These are phyloP conservation scores for Vickermania ingenoplastis DNA, from an alignment of 208 protist genomes.

Conservation along the genomic window DNA sequence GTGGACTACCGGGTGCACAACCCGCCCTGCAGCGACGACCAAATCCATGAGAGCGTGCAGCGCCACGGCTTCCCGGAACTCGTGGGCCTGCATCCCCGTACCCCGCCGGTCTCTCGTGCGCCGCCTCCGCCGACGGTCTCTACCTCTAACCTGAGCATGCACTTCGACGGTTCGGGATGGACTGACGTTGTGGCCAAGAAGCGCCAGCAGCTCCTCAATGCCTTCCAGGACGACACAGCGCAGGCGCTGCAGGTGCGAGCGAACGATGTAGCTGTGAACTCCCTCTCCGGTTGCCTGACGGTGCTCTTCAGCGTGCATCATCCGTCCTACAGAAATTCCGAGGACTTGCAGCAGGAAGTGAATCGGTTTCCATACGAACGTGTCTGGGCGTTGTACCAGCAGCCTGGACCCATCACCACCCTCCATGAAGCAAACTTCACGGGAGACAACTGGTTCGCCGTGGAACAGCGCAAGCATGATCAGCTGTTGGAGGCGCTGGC, in stretches of 20 bases:
- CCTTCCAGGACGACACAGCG: slow-evolving; percentile 26
- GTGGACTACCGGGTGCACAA: slow-evolving; percentile 13
- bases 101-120: not conserved
- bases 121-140: not conserved
- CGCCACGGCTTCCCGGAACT: slow-evolving; percentile 17
- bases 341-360: not conserved
- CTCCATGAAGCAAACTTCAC: not conserved
- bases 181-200: slow-evolving; percentile 12
- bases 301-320: not conserved
- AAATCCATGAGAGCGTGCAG: slow-evolving; percentile 9
- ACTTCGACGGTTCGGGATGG: slow-evolving; percentile 22
- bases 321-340: not conserved
- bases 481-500: slow-evolving; percentile 7
- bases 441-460: not conserved
- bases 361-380: slow-evolving; percentile 3
- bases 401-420: not conserved
- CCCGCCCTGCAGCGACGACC: slow-evolving; percentile 5
- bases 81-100: slow-evolving; percentile 14
- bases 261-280: slow-evolving; percentile 26
- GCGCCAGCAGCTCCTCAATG: slow-evolving; percentile 15
- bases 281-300: slow-evolving; percentile 5
- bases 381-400: slow-evolving; percentile 15
- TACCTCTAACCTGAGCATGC: slow-evolving; percentile 3
- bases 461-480: not conserved
- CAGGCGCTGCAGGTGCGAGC: slow-evolving; percentile 16